A percentile compares a stretch with the other conserved stretches of the same genome.
These are phyloP conservation scores for Podospora appendiculata DNA, from an alignment of 495 filamentous ascomycete genomes.

Conservation along the genomic window DNA sequence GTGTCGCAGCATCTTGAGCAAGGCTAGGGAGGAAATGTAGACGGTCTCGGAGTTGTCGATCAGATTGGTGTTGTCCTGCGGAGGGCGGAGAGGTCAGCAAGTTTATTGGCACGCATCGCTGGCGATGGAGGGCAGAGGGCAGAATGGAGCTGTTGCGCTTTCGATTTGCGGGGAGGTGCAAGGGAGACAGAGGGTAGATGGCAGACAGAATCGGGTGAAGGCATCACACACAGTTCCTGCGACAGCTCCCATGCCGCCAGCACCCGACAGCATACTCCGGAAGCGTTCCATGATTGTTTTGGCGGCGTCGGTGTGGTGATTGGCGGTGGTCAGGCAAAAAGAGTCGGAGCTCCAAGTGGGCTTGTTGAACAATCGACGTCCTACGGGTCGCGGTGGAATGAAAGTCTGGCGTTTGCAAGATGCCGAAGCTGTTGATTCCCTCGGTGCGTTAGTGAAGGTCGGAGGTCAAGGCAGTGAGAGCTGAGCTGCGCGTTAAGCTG, in stretches of 20 bases:
- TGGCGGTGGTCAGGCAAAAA: no score
- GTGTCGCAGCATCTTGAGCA: conserved; percentile 97
- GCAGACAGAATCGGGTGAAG: background rate
- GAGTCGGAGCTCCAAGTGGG: no score
- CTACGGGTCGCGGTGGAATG: background rate
- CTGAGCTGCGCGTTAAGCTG: background rate
- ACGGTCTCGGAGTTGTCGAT: conserved; percentile 99
- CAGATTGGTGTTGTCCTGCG: conserved; percentile 73
- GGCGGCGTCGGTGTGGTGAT: background rate
- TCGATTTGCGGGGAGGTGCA: background rate
- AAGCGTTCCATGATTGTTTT: conserved; percentile 68
- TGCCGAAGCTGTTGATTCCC: no score
- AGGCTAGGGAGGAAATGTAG: conserved; percentile 94
- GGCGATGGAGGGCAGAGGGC: background rate
- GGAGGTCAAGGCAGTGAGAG: no score
- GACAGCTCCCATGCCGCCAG: conserved; percentile 67
- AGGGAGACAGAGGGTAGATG: background rate
- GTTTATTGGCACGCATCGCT: background rate
- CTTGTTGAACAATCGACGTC: background rate
- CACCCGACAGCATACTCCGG: conserved; percentile 70
- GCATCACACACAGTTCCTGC: conserved; percentile 65
- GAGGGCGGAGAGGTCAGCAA: conserved; percentile 2
- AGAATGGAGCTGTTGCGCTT: no score
- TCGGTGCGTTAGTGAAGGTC: no score
- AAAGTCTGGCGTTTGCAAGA: background rate